phyloP scores from a whole-genome alignment of 306 rosid species.

The Vigna trinervia region DNA sequence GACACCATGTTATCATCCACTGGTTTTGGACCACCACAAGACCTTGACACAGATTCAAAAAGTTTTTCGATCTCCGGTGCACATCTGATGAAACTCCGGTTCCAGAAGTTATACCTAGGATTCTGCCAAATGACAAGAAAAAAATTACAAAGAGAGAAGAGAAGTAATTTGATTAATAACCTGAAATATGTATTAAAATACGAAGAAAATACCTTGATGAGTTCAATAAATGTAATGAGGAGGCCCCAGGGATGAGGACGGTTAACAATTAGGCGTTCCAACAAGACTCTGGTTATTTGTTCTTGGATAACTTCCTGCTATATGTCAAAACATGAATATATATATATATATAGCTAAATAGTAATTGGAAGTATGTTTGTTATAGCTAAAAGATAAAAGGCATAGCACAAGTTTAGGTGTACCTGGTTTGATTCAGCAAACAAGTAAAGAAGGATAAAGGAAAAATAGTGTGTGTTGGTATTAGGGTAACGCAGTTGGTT shows the following conservation, averaged over 20 bases:
- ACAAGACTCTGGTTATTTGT: conserved; percentile 95
- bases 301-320: conserved; percentile 95
- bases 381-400: neutral
- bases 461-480: conserved; percentile 96
- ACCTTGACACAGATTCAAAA: conserved; percentile 95
- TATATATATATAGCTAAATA: neutral
- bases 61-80: conserved; percentile 97
- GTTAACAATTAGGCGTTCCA: conserved; percentile 93
- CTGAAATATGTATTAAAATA: neutral
- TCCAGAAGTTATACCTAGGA: conserved; percentile 94
- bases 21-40: conserved; percentile 95
- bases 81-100: conserved; percentile 87
- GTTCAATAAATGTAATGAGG: conserved; percentile 93
- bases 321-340: conserved; percentile 26
- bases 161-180: neutral
- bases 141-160: neutral
- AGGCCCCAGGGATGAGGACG: conserved; percentile 99
- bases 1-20: conserved; percentile 92
- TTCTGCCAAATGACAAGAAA: conserved; percentile 60
- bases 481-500: conserved; percentile 98
- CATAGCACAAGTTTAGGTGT: neutral
- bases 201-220: conserved; percentile 68
- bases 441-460: conserved; percentile 90
- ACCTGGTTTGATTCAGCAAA: conserved; percentile 96
- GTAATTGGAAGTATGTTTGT: neutral